phyloP scores from a whole-genome alignment of 148 eudicot species.

The Talinum fruticosum region DNA sequence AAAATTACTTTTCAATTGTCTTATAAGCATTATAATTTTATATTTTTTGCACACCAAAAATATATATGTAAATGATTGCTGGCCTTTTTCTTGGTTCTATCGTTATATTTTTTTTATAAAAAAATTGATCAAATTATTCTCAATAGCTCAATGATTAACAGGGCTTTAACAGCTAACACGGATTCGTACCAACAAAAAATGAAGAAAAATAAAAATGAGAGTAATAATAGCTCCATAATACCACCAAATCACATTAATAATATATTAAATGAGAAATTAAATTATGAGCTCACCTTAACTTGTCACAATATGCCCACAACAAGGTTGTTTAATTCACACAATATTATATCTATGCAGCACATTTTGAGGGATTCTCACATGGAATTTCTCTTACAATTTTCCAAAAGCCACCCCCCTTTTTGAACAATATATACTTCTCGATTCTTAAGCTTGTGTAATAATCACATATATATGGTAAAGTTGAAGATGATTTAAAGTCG shows the following conservation, averaged over 20 bases:
- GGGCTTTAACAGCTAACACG: not conserved
- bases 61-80: too few relatives aligned
- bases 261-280: too few relatives aligned
- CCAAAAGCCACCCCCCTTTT: not conserved
- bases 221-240: not conserved
- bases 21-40: too few relatives aligned
- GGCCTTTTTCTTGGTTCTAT: too few relatives aligned
- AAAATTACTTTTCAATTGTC: too few relatives aligned
- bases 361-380: not conserved
- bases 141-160: not conserved
- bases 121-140: not conserved
- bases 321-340: not conserved
- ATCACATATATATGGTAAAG: too few relatives aligned
- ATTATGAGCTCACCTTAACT: not conserved
- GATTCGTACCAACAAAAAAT: not conserved
- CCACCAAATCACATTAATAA: not conserved
- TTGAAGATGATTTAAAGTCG: too few relatives aligned
- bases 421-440: not conserved
- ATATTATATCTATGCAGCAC: not conserved
- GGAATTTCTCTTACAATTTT: not conserved
- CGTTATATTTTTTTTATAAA: too few relatives aligned
- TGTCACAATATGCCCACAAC: not conserved
- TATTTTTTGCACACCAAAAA: too few relatives aligned
- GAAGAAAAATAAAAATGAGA: not conserved
- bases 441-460: not conserved